A percentile compares a stretch with the other conserved stretches of the same genome.
phyloP scores from a whole-genome alignment of 805 yeast species.

The Yamadazyma kitorensis region DNA sequence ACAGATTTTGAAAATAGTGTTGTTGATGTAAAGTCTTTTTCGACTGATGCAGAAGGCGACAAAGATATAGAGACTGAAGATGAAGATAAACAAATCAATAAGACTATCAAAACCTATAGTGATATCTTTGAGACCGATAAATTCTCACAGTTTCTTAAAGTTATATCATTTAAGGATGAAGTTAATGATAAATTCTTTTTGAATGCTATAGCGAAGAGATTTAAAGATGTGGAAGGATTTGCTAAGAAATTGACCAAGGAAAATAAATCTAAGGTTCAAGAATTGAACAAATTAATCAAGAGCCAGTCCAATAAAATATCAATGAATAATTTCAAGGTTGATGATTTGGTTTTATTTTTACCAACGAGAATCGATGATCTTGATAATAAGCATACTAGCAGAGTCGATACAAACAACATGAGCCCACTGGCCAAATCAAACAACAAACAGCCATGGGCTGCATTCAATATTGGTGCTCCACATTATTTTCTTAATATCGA shows the following conservation, averaged over 20 bases:
- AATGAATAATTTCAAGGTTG: conserved; percentile 61
- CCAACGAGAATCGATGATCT: conserved; percentile 59
- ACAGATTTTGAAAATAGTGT: not conserved
- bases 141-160: conserved; percentile 5
- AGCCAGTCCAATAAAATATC: conserved; percentile 55
- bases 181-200: conserved; percentile 28
- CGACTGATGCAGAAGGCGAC: conserved; percentile 11
- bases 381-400: conserved; percentile 7
- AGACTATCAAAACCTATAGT: too few species aligned
- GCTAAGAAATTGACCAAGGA: conserved; percentile 85
- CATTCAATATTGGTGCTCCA: conserved; percentile 85
- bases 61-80: conserved; percentile 4
- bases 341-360: conserved; percentile 79
- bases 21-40: conserved; percentile 8
- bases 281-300: conserved; percentile 33
- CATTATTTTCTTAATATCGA: conserved; percentile 62
- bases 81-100: conserved; percentile 7
- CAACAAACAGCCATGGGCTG: conserved; percentile 76
- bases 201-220: conserved; percentile 61
- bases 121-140: conserved; percentile 11
- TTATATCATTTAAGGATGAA: conserved; percentile 24
- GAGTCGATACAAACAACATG: conserved; percentile 12
- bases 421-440: too few species aligned
- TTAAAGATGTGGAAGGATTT: conserved; percentile 83
- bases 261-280: conserved; percentile 50